A percentile compares a stretch with the other conserved stretches of the same genome.
These are phyloP conservation scores for Colletotrichum australisinense DNA, from an alignment of 2,329 filamentous ascomycete species.

Conservation along the genomic window DNA sequence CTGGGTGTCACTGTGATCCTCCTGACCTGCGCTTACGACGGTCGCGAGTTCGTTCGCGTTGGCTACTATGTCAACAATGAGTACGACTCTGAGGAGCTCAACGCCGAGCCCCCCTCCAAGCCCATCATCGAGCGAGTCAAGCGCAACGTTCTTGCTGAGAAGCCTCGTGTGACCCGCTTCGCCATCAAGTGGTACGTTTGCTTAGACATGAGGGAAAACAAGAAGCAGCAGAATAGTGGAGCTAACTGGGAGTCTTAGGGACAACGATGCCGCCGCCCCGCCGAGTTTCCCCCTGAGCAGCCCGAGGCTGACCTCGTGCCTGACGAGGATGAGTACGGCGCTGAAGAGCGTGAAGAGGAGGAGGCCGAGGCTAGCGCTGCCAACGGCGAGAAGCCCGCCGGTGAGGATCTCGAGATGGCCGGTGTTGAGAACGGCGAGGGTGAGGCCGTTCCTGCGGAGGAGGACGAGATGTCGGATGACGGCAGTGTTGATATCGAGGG, in stretches of 20 bases:
- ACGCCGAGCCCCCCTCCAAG: slow-evolving; percentile 89
- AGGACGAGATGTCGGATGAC: slow-evolving; percentile 77
- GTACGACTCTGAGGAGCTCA: slow-evolving; percentile 92
- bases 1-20: slow-evolving; percentile 97
- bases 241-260: slow-evolving; percentile 66
- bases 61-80: slow-evolving; percentile 99
- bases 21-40: slow-evolving; percentile 95
- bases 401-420: slow-evolving; percentile 81
- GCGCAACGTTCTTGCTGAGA: slow-evolving; percentile 94
- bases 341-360: slow-evolving; percentile 84
- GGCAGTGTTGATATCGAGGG: slow-evolving; percentile 84
- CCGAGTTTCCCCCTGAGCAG: slow-evolving; percentile 97
- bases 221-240: not conserved
- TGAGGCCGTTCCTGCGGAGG: slow-evolving; percentile 64
- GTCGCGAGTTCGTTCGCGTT: slow-evolving; percentile 95
- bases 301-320: slow-evolving; percentile 90
- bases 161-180: slow-evolving; percentile 96
- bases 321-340: slow-evolving; percentile 91
- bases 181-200: slow-evolving; percentile 93
- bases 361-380: slow-evolving; percentile 61
- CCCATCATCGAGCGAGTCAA: slow-evolving; percentile 92
- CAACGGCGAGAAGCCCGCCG: slow-evolving; percentile 57
- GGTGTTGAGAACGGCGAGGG: slow-evolving; percentile 67
- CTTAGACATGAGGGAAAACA: not conserved
- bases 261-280: slow-evolving; percentile 95